Base-by-base conservation (phyloP, 805 yeast genomes). In the Brettanomyces bruxellensis region DNA sequence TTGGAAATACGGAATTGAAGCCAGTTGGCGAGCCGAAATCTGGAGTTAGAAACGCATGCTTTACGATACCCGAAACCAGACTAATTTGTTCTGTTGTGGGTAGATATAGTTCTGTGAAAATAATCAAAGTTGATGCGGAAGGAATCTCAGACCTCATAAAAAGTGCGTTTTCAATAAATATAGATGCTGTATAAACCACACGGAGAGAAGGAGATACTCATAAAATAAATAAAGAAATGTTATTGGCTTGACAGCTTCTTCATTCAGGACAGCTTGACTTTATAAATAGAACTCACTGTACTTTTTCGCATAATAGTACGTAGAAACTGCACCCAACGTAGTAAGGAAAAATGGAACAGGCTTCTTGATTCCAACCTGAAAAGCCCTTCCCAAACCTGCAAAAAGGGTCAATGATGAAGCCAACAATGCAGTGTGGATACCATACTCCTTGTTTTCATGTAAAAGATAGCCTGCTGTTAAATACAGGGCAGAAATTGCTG, bases 391-490 rank as follows among this genome's bases (percentile, higher is more conserved):
- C n/a, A 83, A 54, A 28, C 95, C 89, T 7, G 91, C 90, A 38
- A 74, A 73, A 9, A 83, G 63, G 55, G 90, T 72, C 14, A 85
- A 57, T 1, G 79, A 55, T 4, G 95, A 82, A 1, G 90, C 76
- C 11, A 80, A 83, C 46, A 89, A 66, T 0, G 96, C 95, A 14
- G 84, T 61, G 60, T 86, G 90, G 52, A 90, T 72, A 40, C 96
- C 96, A 65, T 77, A 78, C 59, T 86, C 89, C 50, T 78, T 80
- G 60, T 87, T 86, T 46, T 81, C 68, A 52, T 77, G 74, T 50
- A 88, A 68, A 53, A 90, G 71, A 64, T 87, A 86, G 14, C 95
- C 91, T 2, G 88, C 81, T 48, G 70, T 59, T n/a, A 83, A 85
- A 59, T 75, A 85, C 25, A 78, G 58, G 3, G 75, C 68, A 12